Evolutionary conservation across 2,329 filamentous ascomycete genomes (phyloP), one percentile per base, ranked within the genome.

Genomic region (Arthrobotrys pseudoclavata): DNA sequence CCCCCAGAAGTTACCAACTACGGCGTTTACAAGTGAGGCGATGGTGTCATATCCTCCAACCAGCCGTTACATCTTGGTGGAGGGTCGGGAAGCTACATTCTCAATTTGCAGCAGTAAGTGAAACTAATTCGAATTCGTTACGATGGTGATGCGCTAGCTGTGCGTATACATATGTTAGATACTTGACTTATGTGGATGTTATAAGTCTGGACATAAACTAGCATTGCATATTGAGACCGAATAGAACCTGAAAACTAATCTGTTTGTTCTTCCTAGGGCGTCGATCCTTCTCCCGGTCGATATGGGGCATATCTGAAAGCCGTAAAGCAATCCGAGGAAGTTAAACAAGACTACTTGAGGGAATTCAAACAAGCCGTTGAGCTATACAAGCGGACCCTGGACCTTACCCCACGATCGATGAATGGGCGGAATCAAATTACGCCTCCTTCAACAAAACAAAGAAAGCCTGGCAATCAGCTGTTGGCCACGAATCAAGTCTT

Each of bases 1-100:
- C 67, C 67, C 2, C 15, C 34, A 20, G 53, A 50, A 15, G 53
- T 70, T 20, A 70, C 55, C 29, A 70, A 70, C 67, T 70, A 70
- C 20, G 67, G 67, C 15, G 34, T 70, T 12, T 70, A 70, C 55
- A 62, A 62, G 6, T 70, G 67, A 55, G 53, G 26, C 0, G 53
- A 70, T 22, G 67, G 67, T 10, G 26, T 62, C n/a, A 18, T 70
- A 7, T 70, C 53, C n/a, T 2, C 67, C 18, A 40, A 7, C 15
- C 47, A 70, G 20, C 67, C 67, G 10, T 10, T 70, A 2, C 62
- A 70, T 48, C 15, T 53, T 18, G 67, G 53, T 10, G n/a, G 15
- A 20, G 67, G 53, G 15, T n/a, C 47, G 1, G 67, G 67, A 15
- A 70, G 67, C 29, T 70, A 70, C 15, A 62, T 62, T 24, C 29